Conservation (phyloP, 1,139 yeast species). For the Taiozyma sp. region DNA sequence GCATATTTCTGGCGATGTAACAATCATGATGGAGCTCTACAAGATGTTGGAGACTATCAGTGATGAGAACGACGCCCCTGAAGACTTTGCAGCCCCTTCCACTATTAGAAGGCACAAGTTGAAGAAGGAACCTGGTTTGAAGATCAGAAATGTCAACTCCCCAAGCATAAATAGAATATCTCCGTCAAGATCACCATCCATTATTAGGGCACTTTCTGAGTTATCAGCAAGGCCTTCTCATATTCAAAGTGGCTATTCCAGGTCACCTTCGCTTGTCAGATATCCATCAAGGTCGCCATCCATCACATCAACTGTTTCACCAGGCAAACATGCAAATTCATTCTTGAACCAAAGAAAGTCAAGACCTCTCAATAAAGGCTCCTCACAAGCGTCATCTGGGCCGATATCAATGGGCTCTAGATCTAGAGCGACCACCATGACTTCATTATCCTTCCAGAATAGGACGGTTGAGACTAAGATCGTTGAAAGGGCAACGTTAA, state of each 20-base stretch:
- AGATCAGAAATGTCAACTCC: background rate
- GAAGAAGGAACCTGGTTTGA: background rate
- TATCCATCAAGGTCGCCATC: background rate
- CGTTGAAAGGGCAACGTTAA: slow-evolving; percentile 7
- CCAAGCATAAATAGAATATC: background rate
- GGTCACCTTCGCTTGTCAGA: background rate
- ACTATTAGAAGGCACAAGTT: background rate
- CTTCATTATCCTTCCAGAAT: background rate
- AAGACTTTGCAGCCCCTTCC: background rate
- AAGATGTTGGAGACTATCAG: background rate
- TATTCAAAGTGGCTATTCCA: background rate
- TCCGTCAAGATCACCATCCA: background rate
- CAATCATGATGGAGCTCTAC: background rate
- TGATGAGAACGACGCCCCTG: background rate
- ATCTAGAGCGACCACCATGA: background rate
- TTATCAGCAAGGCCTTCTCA: background rate
- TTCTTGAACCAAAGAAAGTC: background rate
- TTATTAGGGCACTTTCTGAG: background rate
- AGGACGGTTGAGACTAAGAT: background rate
- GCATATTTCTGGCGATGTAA: background rate
- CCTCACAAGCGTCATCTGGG: background rate
- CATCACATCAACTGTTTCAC: background rate
- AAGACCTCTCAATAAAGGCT: background rate
- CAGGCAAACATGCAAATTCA: background rate
- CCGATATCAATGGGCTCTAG: background rate